Conservation (phyloP, 495 filamentous ascomycete genomes). For the Daldinia caldariorum region DNA sequence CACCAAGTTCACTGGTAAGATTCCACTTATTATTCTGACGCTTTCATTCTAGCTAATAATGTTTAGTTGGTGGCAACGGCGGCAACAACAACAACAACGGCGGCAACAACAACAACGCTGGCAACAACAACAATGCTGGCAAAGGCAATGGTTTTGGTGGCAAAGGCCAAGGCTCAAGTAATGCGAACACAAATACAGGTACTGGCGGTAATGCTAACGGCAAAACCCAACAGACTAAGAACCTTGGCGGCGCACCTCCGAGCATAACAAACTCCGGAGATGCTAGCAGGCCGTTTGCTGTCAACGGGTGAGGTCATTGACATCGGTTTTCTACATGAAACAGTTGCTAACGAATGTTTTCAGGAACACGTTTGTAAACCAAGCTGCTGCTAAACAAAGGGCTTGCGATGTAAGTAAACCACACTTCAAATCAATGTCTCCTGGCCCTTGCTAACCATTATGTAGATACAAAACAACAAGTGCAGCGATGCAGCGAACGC, state of each 20-base stretch:
- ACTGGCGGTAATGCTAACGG: conserved; percentile 43
- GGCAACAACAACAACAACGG: conserved; percentile 40
- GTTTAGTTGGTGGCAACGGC: conserved; percentile 42
- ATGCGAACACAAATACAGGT: conserved; percentile 33
- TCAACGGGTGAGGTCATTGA: conserved; percentile 50
- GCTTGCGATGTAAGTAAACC: conserved; percentile 38
- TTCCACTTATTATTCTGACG: conserved; percentile 16
- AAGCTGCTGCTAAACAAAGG: conserved; percentile 53
- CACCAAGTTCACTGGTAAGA: conserved; percentile 65
- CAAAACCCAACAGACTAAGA: conserved; percentile 43
- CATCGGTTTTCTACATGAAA: not conserved
- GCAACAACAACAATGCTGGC: conserved; percentile 35
- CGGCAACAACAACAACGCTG: conserved; percentile 37
- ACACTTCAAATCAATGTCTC: not conserved
- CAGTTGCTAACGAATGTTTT: conserved; percentile 17
- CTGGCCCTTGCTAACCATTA: conserved; percentile 23
- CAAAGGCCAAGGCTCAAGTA: conserved; percentile 31
- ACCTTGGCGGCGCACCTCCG: conserved; percentile 51
- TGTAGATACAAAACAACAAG: conserved; percentile 62
- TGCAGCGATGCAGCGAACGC: conserved; percentile 60
- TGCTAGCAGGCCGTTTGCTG: conserved; percentile 57
- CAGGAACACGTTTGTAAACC: conserved; percentile 59
- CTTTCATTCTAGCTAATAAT: conserved; percentile 6
- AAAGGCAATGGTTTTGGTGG: not conserved
- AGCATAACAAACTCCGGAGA: conserved; percentile 53